These are phyloP conservation scores for Vanderwaltozyma tropicalis DNA, from an alignment of 805 yeast species.

Conservation along the genomic window DNA sequence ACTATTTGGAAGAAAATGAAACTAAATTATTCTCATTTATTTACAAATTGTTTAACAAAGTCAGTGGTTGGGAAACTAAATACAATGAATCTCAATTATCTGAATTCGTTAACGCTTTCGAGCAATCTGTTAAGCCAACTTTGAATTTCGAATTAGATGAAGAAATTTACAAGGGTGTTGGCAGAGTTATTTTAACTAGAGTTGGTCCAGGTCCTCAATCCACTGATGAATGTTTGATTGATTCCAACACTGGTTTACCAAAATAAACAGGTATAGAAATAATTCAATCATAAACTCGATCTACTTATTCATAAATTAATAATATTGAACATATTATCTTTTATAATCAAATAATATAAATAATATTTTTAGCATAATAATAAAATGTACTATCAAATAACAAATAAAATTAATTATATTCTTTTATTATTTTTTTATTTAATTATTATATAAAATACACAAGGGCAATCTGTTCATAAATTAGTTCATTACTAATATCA, in stretches of 20 bases:
- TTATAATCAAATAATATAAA: too few species aligned
- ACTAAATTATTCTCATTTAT: constrained; percentile 60
- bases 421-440: too few species aligned
- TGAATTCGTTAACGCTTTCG: constrained; percentile 19
- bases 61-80: constrained; percentile 59
- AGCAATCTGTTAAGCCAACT: constrained; percentile 10
- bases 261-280: too few species aligned
- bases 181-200: constrained; percentile 71
- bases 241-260: constrained; percentile 51
- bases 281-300: too few species aligned
- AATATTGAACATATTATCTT: too few species aligned
- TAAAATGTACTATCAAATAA: too few species aligned
- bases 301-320: too few species aligned
- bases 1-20: constrained; percentile 73
- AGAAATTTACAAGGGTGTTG: constrained; percentile 58
- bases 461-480: background rate
- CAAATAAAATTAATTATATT: too few species aligned
- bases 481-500: background rate
- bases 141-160: constrained; percentile 35
- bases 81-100: constrained; percentile 24
- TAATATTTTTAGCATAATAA: too few species aligned
- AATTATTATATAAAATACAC: background rate
- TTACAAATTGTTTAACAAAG: constrained; percentile 44
- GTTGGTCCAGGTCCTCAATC: constrained; percentile 84
- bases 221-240: constrained; percentile 45